Evolutionary conservation across 2,329 filamentous ascomycete genomes (phyloP), one percentile per base, ranked within the genome.

Genomic region (Catunica adiposa): DNA sequence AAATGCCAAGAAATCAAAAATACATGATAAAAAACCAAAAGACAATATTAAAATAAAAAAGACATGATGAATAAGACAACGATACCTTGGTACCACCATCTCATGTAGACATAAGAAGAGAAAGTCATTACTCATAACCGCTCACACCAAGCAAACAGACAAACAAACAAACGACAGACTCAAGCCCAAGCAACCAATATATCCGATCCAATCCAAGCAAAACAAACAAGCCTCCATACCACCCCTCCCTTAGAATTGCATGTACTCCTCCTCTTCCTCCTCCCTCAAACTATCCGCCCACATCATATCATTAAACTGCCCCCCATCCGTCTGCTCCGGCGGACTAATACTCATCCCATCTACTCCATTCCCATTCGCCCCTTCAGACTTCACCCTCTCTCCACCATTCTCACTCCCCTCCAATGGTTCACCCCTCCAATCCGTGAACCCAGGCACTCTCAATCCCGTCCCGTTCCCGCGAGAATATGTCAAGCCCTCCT

Each of bases 221-320:
- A 42, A 42, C 11, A 20, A 20, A 42, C 5, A 15, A n/a, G 5
- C 38, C 5, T 7, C 15, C 38, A 4, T n/a, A 15, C 15, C 38
- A n/a, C 17, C 44, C 17, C 1, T 22, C 22, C 5, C 44, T 44
- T 58, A 61, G 58, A 81, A 68, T 61, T 92, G 86, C 86, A 94
- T 94, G 64, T 86, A 94, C 70, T 95, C 89, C 62, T 96, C 89
- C 62, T 96, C 89, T 69, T 96, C 89, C 67, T 95, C 89, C 64
- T 84, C 83, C 59, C 78, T 80, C 25, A 53, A 15, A 46, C 83
- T 81, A 55, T 80, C 78, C 72, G 82, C 84, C 76, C 74, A 51
- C 69, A 42, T 42, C 38, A 15, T 20, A 42, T 42, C 38, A 15
- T 34, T 67, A 68, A 53, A 42, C 38, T 42, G 38, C 38, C 38